A percentile compares a stretch with the other conserved stretches of the same genome.
Conservation (phyloP, 805 yeast genomes). For the Teunomyces tritomae region DNA sequence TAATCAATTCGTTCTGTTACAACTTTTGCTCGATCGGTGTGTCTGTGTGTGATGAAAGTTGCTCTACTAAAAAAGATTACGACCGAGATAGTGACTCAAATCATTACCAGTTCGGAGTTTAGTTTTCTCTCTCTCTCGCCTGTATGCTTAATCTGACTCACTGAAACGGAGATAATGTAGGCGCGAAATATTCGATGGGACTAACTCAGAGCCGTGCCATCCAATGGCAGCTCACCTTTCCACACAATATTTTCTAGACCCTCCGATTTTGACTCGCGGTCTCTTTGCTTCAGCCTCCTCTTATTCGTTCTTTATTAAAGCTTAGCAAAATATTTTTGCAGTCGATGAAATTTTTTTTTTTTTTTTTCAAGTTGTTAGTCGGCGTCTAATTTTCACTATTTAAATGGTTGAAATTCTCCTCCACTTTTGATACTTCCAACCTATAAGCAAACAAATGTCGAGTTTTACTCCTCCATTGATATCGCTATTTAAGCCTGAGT, state of each 20-base stretch:
- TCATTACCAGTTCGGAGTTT: not conserved
- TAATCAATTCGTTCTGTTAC: no score
- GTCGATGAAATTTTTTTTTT: no score
- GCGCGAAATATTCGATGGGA: not conserved
- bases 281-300: not conserved
- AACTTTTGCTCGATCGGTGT: no score
- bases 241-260: not conserved
- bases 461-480: not conserved
- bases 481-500: not conserved
- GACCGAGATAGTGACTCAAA: no score
- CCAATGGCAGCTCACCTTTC: not conserved
- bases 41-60: no score
- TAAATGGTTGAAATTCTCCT: not conserved
- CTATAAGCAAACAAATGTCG: not conserved
- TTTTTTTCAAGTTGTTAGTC: no score
- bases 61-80: no score
- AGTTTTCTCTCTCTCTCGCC: not conserved
- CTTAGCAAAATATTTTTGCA: no score
- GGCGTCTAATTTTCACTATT: not conserved
- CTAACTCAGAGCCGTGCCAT: not conserved
- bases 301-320: no score
- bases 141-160: not conserved
- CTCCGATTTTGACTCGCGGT: no score
- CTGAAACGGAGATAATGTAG: not conserved
- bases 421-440: not conserved